Evolutionary conservation across 2,329 filamentous ascomycete genomes (phyloP), one percentile per base, ranked within the genome.

Genomic region (Pseudocercospora macadamiae): DNA sequence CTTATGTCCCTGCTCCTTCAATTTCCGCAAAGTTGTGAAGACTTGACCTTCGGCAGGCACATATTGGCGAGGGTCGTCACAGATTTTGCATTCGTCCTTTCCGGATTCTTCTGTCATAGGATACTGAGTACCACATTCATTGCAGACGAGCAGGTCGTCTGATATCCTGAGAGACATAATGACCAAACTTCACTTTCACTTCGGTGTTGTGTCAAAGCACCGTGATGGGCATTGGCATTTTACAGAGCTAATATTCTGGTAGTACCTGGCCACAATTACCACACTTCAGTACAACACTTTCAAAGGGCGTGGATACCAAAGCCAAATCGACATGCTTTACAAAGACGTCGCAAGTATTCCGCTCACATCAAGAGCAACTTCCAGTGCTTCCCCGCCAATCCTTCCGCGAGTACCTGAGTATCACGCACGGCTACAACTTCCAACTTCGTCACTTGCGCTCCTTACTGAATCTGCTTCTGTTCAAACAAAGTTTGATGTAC

Each of bases 81-180:
- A 91, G 64, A 90, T 87, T 60, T 82, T 81, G 74, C 88, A 91
- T 3, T 78, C 81, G 47, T 74, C 78, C 39, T 86, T 75, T 32
- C 76, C 64, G 8, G 72, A 64, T 32, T 75, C 75, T 60, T 84
- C 78, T 0, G 79, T 69, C 3, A 77, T 77, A 23, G 84, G 82
- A 70, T 80, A 90, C 66, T 90, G 88, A 0, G 87, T 89, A 9
- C 87, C 88, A 70, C 88, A 91, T 4, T 86, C 81, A 7, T 79
- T 80, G 76, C 88, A 90, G 63, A 90, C 76, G 26, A 88, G 79
- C 39, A 77, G 74, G 53, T 79, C 69, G 21, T 69, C 73, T 4
- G 47, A 49, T 1, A 47, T 56, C 14, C 44, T n/a, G 51, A 14
- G 58, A 18, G 3, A 9, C 6, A 18, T 21, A 21, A 19, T n/a